Percentiles rank a stretch among this genome's conserved stretches.
Evolutionary conservation across 2,329 filamentous ascomycete species (phyloP).

Genomic region (Calonectria pteridis): DNA sequence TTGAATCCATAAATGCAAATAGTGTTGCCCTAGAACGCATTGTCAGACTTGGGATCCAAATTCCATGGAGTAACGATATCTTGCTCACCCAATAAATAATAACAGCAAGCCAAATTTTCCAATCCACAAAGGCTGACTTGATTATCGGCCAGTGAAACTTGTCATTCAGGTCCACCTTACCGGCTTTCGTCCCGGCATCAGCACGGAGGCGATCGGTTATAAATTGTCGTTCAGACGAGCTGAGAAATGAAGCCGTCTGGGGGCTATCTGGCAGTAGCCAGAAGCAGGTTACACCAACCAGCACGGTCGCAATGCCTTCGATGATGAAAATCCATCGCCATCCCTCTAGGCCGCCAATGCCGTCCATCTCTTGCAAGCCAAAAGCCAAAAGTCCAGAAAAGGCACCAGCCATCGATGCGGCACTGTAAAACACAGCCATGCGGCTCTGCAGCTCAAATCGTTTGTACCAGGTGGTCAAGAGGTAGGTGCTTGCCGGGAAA

Average conservation of each 20-base stretch:
- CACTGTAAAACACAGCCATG: slow-evolving; percentile 12
- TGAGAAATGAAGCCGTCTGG: slow-evolving; percentile 9
- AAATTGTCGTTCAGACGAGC: background rate
- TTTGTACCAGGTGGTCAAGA: slow-evolving; percentile 5
- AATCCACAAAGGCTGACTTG: background rate
- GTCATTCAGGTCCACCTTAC: background rate
- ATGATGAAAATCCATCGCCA: slow-evolving; percentile 29
- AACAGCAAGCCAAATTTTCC: slow-evolving; percentile 23
- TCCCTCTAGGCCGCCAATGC: slow-evolving; percentile 1
- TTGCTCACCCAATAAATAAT: slow-evolving; percentile 18
- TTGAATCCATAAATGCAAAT: slow-evolving; percentile 17
- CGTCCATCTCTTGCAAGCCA: slow-evolving; percentile 16
- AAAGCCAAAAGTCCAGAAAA: slow-evolving; percentile 17
- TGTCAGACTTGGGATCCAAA: background rate
- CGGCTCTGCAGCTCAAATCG: slow-evolving; percentile 15
- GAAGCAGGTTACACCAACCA: background rate
- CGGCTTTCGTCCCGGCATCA: background rate
- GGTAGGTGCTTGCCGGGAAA: slow-evolving; percentile 17
- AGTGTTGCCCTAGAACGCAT: background rate
- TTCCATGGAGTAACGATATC: too few relatives aligned
- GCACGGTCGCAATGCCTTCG: slow-evolving; percentile 14
- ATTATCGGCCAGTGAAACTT: slow-evolving; percentile 10
- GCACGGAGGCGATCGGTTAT: background rate
- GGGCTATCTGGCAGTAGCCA: slow-evolving; percentile 5
- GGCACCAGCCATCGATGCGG: slow-evolving; percentile 18